Percentiles rank a stretch among this genome's conserved stretches.
These are phyloP conservation scores for Isabelozyma gotoi DNA, from an alignment of 805 yeast species.

Conservation along the genomic window DNA sequence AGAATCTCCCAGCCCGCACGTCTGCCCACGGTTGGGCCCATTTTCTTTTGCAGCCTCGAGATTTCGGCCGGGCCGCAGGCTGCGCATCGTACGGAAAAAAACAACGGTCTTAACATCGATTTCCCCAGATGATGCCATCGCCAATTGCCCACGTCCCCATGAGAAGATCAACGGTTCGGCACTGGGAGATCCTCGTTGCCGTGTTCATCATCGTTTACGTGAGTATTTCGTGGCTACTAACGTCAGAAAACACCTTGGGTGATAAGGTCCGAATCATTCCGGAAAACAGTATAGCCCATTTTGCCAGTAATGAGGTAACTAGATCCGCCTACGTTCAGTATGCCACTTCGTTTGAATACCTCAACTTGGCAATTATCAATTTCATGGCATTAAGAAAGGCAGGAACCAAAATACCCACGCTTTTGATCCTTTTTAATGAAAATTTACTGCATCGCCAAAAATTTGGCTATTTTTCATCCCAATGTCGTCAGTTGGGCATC, in stretches of 20 bases:
- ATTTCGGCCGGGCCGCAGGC: too few species aligned
- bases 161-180: not conserved
- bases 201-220: not conserved
- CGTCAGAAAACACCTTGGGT: not conserved
- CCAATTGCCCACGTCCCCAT: not conserved
- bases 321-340: conserved; percentile 56
- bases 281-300: not conserved
- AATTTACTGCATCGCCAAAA: conserved; percentile 5
- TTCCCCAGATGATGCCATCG: not conserved
- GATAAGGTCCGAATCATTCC: not conserved
- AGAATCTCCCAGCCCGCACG: too few species aligned
- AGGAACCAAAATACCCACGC: conserved; percentile 39
- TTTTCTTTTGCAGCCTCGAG: not conserved
- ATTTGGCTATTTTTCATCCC: conserved; percentile 10
- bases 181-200: not conserved
- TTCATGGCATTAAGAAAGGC: conserved; percentile 32
- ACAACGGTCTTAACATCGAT: too few species aligned
- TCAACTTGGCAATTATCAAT: conserved; percentile 53
- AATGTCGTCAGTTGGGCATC: conserved; percentile 20
- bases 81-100: not conserved
- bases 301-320: not conserved
- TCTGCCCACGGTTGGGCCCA: too few species aligned
- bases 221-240: not conserved
- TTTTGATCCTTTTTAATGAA: conserved; percentile 43
- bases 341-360: conserved; percentile 52